Percentiles rank a stretch among this genome's conserved stretches.
Evolutionary conservation across 2,329 filamentous ascomycete species (phyloP).

Genomic region (Phialocephala sp.): DNA sequence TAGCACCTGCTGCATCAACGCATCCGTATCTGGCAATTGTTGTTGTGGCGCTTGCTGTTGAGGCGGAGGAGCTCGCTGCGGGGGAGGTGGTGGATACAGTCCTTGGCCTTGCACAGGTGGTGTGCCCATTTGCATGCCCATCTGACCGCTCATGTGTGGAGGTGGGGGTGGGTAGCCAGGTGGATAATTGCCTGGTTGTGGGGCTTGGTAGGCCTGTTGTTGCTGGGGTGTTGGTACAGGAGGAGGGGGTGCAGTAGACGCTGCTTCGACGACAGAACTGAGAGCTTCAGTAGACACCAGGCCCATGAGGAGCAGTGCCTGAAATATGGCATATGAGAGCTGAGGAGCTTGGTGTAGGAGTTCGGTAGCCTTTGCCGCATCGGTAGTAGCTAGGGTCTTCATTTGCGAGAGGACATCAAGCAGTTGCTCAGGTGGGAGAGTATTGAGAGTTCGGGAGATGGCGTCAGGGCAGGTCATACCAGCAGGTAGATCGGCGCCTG

Average conservation of each 20-base stretch:
- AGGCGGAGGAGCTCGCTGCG: conserved; percentile 45
- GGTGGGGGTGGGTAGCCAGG: conserved; percentile 47
- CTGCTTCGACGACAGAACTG: conserved; percentile 74
- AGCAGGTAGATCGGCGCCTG: conserved; percentile 82
- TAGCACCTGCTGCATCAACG: conserved; percentile 81
- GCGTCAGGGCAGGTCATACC: conserved; percentile 86
- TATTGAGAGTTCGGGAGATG: conserved; percentile 88
- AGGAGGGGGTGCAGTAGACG: conserved; percentile 50
- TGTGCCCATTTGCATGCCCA: conserved; percentile 46
- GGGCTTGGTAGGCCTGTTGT: conserved; percentile 32
- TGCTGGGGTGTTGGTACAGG: conserved; percentile 43
- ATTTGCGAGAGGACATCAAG: conserved; percentile 94
- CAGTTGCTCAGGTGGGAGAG: conserved; percentile 84
- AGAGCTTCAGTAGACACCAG: conserved; percentile 87
- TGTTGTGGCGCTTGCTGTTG: conserved; percentile 51
- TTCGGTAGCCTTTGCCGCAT: conserved; percentile 84
- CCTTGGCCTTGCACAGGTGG: conserved; percentile 52
- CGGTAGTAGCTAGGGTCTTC: conserved; percentile 84
- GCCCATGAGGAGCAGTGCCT: conserved; percentile 89
- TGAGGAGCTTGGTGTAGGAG: conserved; percentile 89
- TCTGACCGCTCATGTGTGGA: conserved; percentile 45
- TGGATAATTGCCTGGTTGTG: conserved; percentile 43
- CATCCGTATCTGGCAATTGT: conserved; percentile 64
- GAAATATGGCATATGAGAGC: conserved; percentile 92
- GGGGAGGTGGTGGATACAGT: conserved; percentile 36